A percentile compares a stretch with the other conserved stretches of the same genome.
Evolutionary conservation across 192 early-diverging fungal genomes (phyloP).

Genomic region (Lobulomyces angularis): DNA sequence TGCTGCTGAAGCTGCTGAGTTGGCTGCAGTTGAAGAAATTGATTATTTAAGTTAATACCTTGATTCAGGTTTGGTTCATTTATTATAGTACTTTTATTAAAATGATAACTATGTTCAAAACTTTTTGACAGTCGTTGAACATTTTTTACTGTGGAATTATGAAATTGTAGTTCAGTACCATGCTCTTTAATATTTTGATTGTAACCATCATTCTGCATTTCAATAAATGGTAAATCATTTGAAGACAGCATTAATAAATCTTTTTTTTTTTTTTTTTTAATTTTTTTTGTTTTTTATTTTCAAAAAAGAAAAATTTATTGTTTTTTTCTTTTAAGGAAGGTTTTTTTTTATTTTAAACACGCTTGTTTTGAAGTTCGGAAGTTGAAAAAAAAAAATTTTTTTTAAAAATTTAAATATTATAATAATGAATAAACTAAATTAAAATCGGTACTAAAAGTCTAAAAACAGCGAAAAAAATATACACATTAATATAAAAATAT

Average conservation of each 20-base stretch:
- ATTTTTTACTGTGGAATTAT: too few species aligned
- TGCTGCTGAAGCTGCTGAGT: neutral
- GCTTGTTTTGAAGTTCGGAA: too few species aligned
- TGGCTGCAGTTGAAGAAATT: neutral
- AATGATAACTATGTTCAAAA: too few species aligned
- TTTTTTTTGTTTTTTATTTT: too few species aligned
- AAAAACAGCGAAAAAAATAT: too few species aligned
- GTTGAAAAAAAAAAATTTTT: neutral
- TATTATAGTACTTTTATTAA: too few species aligned
- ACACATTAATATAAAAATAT: too few species aligned
- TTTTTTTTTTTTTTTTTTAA: too few species aligned
- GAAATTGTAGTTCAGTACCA: too few species aligned
- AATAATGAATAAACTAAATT: conserved; percentile 10
- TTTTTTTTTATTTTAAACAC: neutral
- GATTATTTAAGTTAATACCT: neutral
- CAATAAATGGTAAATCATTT: neutral
- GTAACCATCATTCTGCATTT: conserved; percentile 2
- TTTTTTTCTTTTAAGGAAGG: conserved; percentile 1
- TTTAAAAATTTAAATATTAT: neutral
- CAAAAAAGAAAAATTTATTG: conserved; percentile 7
- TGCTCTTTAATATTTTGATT: too few species aligned
- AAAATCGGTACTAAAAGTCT: too few species aligned
- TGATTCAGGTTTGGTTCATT: conserved; percentile 5
- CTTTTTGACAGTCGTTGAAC: too few species aligned
- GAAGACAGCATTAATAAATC: conserved; percentile 3